Conservation (phyloP, 108 stramenopile genomes). For the Phaeodactylum tricornutum region DNA sequence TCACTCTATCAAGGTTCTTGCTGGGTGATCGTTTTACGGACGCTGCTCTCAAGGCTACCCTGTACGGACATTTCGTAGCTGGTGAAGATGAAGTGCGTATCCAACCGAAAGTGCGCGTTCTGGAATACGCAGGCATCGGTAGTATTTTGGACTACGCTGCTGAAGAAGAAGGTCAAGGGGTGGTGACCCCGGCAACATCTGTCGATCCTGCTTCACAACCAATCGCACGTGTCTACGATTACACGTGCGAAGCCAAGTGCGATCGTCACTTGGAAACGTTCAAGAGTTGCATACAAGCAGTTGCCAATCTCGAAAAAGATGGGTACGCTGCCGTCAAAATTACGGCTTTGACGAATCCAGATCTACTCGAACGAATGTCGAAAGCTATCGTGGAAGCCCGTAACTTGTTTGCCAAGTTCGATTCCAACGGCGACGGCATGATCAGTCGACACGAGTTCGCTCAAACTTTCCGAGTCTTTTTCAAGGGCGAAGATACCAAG, state of each 20-base stretch:
- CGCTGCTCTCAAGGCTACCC: slow-evolving; percentile 53
- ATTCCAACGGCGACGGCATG: slow-evolving; percentile 41
- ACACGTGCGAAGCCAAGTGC: slow-evolving; percentile 74
- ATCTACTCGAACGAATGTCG: slow-evolving; percentile 77
- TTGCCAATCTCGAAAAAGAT: slow-evolving; percentile 46
- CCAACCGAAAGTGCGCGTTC: slow-evolving; percentile 44
- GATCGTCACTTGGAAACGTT: slow-evolving; percentile 71
- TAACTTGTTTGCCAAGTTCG: slow-evolving; percentile 59
- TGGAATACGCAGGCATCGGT: slow-evolving; percentile 36
- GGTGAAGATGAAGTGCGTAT: slow-evolving; percentile 71
- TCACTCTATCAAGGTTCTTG: too few relatives aligned
- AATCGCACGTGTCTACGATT: slow-evolving; percentile 39
- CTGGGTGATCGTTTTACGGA: slow-evolving; percentile 47
- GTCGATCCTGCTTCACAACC: too few relatives aligned
- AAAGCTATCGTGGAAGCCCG: slow-evolving; percentile 57
- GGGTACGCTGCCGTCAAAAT: slow-evolving; percentile 94
- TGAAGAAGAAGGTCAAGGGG: slow-evolving; percentile 49
- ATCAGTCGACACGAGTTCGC: slow-evolving; percentile 60
- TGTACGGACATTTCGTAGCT: slow-evolving; percentile 94
- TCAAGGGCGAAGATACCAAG: slow-evolving; percentile 21
- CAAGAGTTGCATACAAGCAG: slow-evolving; percentile 65
- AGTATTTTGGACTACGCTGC: slow-evolving; percentile 97
- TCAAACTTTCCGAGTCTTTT: slow-evolving; percentile 22
- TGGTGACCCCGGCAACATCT: slow-evolving; percentile 4
- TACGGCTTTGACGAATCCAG: slow-evolving; percentile 90